These are phyloP conservation scores for Massospora cicadina DNA, from an alignment of 371 early-diverging fungal genomes.

Conservation along the genomic window DNA sequence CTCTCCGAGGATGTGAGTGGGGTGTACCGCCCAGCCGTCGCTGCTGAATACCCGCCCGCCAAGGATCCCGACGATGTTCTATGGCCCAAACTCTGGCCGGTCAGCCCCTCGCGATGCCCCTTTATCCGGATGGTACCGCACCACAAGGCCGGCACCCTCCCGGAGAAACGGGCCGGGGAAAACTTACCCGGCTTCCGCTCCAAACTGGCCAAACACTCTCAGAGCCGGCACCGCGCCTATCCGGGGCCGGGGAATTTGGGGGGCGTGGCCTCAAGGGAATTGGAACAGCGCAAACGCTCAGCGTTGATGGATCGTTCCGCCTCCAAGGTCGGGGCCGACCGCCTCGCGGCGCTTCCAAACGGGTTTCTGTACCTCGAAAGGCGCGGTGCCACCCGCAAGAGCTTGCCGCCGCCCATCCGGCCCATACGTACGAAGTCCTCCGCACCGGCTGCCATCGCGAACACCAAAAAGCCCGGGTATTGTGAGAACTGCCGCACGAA, in stretches of 20 bases:
- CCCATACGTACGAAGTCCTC: background rate
- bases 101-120: slow-evolving; percentile 9
- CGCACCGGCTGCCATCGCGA: slow-evolving; percentile 1
- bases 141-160: background rate
- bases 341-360: background rate
- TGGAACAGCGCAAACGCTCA: background rate
- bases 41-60: slow-evolving; percentile 18
- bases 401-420: background rate
- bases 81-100: slow-evolving; percentile 21
- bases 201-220: background rate
- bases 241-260: background rate
- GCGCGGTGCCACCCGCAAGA: background rate
- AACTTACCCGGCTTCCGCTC: background rate
- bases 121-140: background rate
- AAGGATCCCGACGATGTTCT: slow-evolving; percentile 13
- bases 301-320: background rate
- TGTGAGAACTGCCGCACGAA: slow-evolving; percentile 11
- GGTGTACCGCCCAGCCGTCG: slow-evolving; percentile 20
- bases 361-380: background rate
- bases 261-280: background rate
- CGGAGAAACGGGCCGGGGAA: background rate
- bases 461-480: slow-evolving; percentile 11
- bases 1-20: slow-evolving; percentile 23
- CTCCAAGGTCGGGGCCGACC: background rate
- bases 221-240: background rate